phyloP scores from a whole-genome alignment of 1,139 yeast species.

The Taphrina flavorubra region DNA sequence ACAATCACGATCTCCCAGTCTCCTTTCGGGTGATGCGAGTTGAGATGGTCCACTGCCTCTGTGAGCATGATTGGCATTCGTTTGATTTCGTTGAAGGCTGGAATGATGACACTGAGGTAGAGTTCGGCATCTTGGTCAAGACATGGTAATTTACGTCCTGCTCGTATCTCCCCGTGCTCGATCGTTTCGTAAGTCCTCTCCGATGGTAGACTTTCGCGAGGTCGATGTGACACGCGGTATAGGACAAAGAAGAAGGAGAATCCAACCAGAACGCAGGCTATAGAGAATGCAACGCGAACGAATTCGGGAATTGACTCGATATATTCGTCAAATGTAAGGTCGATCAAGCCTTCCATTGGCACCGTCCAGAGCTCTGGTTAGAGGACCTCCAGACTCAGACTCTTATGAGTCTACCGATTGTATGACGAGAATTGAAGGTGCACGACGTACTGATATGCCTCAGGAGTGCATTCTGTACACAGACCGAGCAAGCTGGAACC shows the following conservation, averaged over 20 bases:
- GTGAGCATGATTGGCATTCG: slow-evolving; percentile 77
- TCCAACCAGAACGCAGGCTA: slow-evolving; percentile 17
- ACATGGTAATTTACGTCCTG: slow-evolving; percentile 31
- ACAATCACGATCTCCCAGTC: slow-evolving; percentile 80
- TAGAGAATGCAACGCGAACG: slow-evolving; percentile 21
- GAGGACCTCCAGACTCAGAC: neutral
- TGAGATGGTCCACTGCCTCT: slow-evolving; percentile 70
- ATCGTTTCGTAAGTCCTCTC: slow-evolving; percentile 42
- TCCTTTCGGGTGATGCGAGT: slow-evolving; percentile 45
- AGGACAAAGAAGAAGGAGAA: slow-evolving; percentile 25
- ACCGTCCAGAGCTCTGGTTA: neutral
- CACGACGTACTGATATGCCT: too few species aligned
- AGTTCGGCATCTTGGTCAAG: slow-evolving; percentile 48
- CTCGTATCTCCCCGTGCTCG: slow-evolving; percentile 23
- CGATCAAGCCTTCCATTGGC: slow-evolving; percentile 7
- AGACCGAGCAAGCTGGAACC: too few species aligned
- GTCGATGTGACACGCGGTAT: slow-evolving; percentile 43
- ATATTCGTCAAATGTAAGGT: neutral
- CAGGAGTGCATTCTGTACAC: too few species aligned
- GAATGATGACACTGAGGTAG: slow-evolving; percentile 76
- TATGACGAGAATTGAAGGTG: too few species aligned
- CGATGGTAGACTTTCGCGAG: slow-evolving; percentile 43
- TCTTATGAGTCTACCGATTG: too few species aligned
- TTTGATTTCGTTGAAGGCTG: slow-evolving; percentile 84
- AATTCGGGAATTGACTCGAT: slow-evolving; percentile 12